A percentile compares a stretch with the other conserved stretches of the same genome.
Conservation (phyloP, 345 rosid species). For the Murraya paniculata region DNA sequence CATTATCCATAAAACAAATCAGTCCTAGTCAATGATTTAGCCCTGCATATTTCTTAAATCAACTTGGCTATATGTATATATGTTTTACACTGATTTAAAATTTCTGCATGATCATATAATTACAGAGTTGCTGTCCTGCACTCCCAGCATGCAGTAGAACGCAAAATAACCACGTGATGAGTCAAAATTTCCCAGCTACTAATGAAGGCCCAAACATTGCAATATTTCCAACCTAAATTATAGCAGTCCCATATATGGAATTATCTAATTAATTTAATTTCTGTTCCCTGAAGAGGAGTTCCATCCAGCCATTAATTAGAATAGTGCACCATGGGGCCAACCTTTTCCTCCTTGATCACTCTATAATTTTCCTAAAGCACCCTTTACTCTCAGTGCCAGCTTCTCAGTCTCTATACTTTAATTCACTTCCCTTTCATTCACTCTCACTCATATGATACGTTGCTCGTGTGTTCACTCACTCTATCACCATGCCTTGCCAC, state of each 20-base stretch:
- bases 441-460: conserved; percentile 4
- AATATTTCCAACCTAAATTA: conserved; percentile 9
- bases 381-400: background rate
- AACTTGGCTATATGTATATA: background rate
- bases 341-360: conserved; percentile 17
- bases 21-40: conserved; percentile 18
- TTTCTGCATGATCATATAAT: background rate
- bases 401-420: conserved; percentile 4
- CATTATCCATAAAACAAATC: conserved; percentile 3
- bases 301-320: conserved; percentile 3
- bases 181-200: conserved; percentile 6
- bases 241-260: conserved; percentile 3
- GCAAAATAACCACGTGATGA: background rate
- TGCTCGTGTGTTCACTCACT: background rate
- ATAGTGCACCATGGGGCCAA: conserved; percentile 1
- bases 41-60: background rate
- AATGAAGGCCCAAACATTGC: background rate
- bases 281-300: conserved; percentile 1
- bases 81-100: background rate
- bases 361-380: background rate
- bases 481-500: conserved; percentile 25
- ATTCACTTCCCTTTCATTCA: conserved; percentile 17
- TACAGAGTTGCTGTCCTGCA: background rate
- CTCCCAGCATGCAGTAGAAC: background rate
- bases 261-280: conserved; percentile 11